Evolutionary conservation across 768 basidiomycete species (phyloP).

Genomic region (Polyporus arcularius): DNA sequence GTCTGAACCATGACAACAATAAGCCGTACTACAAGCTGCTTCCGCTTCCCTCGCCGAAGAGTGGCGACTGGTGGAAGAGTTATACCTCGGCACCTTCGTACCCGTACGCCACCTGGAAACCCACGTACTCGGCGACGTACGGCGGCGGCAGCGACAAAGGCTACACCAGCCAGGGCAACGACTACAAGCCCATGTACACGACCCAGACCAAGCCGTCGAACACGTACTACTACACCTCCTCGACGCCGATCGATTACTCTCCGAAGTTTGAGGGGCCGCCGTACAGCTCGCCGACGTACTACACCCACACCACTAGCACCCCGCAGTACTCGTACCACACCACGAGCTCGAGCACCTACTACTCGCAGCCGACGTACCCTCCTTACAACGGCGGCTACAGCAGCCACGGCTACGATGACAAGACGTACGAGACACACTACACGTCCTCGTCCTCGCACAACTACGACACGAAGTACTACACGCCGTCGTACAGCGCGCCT

Average conservation of each 20-base stretch:
- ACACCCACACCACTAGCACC: not conserved
- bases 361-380: not conserved
- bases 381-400: not conserved
- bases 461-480: not conserved
- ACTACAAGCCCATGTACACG: not conserved
- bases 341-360: not conserved
- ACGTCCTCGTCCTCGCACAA: not conserved
- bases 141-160: not conserved
- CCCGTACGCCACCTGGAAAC: not conserved
- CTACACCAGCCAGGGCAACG: not conserved
- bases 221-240: not conserved
- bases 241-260: no score
- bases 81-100: not conserved
- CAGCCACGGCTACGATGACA: not conserved
- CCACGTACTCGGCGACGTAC: slow-evolving; percentile 1
- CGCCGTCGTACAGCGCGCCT: not conserved
- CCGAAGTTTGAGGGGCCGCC: not conserved
- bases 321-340: not conserved
- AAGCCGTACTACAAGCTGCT: slow-evolving; percentile 16
- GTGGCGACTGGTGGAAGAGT: not conserved
- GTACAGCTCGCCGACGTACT: not conserved
- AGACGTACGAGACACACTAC: not conserved
- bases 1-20: slow-evolving; percentile 5
- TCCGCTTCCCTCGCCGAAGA: not conserved
- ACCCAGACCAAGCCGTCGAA: not conserved